These are phyloP conservation scores for Podila minutissima DNA, from an alignment of 192 early-diverging fungal genomes.

Conservation along the genomic window DNA sequence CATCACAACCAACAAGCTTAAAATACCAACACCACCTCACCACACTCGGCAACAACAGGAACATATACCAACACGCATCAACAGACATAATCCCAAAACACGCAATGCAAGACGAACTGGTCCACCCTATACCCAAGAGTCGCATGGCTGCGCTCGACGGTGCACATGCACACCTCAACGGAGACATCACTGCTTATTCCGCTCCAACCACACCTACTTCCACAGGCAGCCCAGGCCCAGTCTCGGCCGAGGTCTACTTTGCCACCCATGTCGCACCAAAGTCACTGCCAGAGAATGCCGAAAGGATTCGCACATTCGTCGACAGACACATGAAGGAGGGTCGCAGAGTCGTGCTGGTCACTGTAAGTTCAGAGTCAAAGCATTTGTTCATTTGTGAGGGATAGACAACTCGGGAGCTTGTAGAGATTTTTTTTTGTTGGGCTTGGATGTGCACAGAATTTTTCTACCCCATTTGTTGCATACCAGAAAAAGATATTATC, in stretches of 20 bases:
- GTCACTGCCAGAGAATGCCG: slow-evolving; percentile 67
- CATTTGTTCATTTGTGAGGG: neutral
- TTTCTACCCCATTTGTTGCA: no score
- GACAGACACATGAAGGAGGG: slow-evolving; percentile 54
- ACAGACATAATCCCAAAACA: neutral
- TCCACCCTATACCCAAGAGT: slow-evolving; percentile 33
- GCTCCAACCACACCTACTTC: slow-evolving; percentile 34
- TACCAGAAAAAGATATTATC: no score
- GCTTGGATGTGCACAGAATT: no score
- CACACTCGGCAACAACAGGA: no score
- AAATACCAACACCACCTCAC: neutral
- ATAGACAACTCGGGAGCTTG: neutral
- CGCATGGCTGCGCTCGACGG: slow-evolving; percentile 1
- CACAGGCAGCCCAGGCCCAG: slow-evolving; percentile 31
- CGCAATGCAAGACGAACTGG: neutral
- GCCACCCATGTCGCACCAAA: slow-evolving; percentile 71
- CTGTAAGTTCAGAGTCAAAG: slow-evolving; percentile 57
- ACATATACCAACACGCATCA: neutral
- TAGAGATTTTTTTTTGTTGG: neutral
- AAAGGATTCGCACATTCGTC: slow-evolving; percentile 68
- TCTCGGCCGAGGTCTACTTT: slow-evolving; percentile 78
- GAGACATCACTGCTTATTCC: neutral
- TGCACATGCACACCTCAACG: slow-evolving; percentile 18
- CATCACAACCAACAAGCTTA: neutral
- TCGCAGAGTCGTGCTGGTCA: slow-evolving; percentile 87